phyloP scores from a whole-genome alignment of 768 basidiomycete genomes.

The Boletellus emodensis region DNA sequence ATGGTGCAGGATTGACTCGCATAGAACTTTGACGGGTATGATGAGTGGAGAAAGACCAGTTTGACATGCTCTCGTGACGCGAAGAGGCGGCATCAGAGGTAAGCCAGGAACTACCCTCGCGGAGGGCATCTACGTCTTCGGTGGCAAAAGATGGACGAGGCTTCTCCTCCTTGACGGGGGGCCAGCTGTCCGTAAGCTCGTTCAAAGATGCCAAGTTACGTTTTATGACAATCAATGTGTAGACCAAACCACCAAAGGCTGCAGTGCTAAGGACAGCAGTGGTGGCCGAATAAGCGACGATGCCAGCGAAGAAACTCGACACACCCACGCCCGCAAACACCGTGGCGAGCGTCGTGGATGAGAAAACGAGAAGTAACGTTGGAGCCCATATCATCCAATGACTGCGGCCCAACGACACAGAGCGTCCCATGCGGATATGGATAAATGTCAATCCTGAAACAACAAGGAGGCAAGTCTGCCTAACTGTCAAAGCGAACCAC shows the following conservation, averaged over 20 bases:
- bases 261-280: conserved; percentile 50
- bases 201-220: conserved; percentile 56
- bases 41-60: conserved; percentile 72
- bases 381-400: conserved; percentile 78
- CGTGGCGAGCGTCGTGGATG: conserved; percentile 57
- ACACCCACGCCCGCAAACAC: conserved; percentile 53
- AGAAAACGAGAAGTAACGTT: conserved; percentile 47
- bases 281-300: conserved; percentile 53
- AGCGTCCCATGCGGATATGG: conserved; percentile 65
- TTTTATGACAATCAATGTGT: conserved; percentile 61
- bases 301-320: conserved; percentile 54
- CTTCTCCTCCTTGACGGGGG: conserved; percentile 51
- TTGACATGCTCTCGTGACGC: conserved; percentile 55
- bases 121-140: conserved; percentile 68
- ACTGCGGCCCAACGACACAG: conserved; percentile 62
- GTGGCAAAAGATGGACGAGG: conserved; percentile 62
- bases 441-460: conserved; percentile 58
- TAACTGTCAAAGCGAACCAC: conserved; percentile 65
- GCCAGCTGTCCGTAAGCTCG: conserved; percentile 55
- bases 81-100: conserved; percentile 58
- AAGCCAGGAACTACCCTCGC: conserved; percentile 79
- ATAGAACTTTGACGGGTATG: conserved; percentile 37
- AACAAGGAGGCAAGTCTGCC: conserved; percentile 66
- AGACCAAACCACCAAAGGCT: conserved; percentile 55
- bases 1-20: conserved; percentile 17